Evolutionary conservation across 805 yeast genomes (phyloP).

Genomic region (Suhomyces sp.): DNA sequence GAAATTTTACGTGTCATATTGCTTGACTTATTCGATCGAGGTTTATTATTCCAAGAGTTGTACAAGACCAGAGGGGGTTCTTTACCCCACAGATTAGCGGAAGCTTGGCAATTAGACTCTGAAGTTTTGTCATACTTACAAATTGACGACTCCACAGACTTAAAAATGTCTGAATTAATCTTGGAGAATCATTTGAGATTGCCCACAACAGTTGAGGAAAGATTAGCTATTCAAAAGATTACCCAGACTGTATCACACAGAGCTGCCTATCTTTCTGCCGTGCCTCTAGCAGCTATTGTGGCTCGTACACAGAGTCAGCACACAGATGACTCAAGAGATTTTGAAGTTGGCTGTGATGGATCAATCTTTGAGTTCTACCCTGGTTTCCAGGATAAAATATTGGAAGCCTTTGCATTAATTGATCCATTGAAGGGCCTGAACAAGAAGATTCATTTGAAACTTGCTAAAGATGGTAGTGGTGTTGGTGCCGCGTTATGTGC

Average conservation of each 20-base stretch:
- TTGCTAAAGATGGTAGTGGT: conserved; percentile 94
- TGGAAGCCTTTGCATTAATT: conserved; percentile 72
- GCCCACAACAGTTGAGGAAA: conserved; percentile 69
- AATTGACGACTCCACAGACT: conserved; percentile 74
- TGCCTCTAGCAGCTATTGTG: conserved; percentile 86
- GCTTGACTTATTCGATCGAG: conserved; percentile 61
- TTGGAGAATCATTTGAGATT: conserved; percentile 65
- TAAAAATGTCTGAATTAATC: conserved; percentile 68
- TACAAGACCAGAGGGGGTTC: conserved; percentile 37
- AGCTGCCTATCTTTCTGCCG: conserved; percentile 87
- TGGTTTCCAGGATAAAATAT: conserved; percentile 74
- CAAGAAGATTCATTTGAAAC: conserved; percentile 69
- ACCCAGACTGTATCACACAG: conserved; percentile 81
- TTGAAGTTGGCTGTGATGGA: conserved; percentile 95
- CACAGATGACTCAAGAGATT: conserved; percentile 50
- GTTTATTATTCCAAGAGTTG: conserved; percentile 59
- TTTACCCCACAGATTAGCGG: conserved; percentile 63
- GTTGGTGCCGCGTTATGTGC: conserved; percentile 98
- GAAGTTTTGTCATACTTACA: conserved; percentile 86
- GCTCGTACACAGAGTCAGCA: conserved; percentile 63
- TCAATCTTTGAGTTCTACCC: conserved; percentile 93
- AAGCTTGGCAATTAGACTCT: conserved; percentile 76
- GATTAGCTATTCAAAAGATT: conserved; percentile 66
- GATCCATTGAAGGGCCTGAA: conserved; percentile 74
- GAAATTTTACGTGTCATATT: conserved; percentile 78